A percentile compares a stretch with the other conserved stretches of the same genome.
phyloP scores from a whole-genome alignment of 805 yeast species.

The Saccharomycopsis vini region DNA sequence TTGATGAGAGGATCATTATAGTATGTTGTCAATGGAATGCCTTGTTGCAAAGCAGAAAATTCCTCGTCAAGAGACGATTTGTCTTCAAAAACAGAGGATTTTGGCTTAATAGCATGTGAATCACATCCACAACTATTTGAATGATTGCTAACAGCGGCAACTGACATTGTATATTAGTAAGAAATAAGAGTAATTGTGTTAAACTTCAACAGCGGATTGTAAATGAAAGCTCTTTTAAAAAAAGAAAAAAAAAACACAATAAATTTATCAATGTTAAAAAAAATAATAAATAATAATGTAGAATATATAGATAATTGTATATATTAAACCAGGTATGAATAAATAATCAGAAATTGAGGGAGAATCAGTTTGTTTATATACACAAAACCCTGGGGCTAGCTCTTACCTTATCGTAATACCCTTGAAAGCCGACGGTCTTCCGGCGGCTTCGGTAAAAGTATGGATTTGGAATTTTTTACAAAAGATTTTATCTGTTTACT shows the following conservation, averaged over 20 bases:
- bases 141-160: conserved; percentile 22
- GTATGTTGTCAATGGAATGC: conserved; percentile 43
- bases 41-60: conserved; percentile 15
- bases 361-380: neutral
- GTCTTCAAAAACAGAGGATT: conserved; percentile 3
- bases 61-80: conserved; percentile 15
- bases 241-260: neutral
- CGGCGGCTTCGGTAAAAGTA: no score
- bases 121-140: conserved; percentile 6
- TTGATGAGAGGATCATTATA: conserved; percentile 39
- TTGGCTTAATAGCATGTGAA: conserved; percentile 5
- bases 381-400: no score
- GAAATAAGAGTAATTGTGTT: neutral
- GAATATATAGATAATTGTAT: no score
- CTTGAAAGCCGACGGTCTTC: no score
- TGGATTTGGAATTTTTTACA: no score
- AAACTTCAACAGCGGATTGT: no score
- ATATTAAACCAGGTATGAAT: no score
- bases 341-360: no score
- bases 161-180: conserved; percentile 21
- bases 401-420: neutral
- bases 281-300: no score
- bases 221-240: no score
- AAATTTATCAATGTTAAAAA: no score
- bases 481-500: no score